These are phyloP conservation scores for Moesziomyces antarcticus DNA, from an alignment of 1,284 basidiomycete species.

Conservation along the genomic window DNA sequence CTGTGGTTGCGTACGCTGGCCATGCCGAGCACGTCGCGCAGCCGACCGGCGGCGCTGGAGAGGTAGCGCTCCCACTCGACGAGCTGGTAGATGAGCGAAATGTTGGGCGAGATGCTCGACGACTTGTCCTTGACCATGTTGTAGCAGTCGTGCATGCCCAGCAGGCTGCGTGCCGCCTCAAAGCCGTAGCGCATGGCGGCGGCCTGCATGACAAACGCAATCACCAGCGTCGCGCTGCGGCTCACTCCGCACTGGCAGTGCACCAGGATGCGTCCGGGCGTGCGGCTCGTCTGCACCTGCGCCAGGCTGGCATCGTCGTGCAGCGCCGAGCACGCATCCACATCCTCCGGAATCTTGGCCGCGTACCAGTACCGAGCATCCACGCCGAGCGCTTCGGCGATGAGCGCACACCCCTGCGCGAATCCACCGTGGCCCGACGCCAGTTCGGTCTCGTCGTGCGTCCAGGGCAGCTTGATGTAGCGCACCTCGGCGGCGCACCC, in stretches of 20 bases:
- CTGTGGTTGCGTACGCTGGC: background rate
- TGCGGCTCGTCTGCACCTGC: constrained; percentile 21
- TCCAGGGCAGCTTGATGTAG: constrained; percentile 93
- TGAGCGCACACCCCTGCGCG: constrained; percentile 55
- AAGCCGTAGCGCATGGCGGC: constrained; percentile 76
- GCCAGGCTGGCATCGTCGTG: constrained; percentile 27
- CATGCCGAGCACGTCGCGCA: constrained; percentile 40
- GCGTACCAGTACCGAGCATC: constrained; percentile 69
- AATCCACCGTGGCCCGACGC: constrained; percentile 53
- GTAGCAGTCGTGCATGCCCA: constrained; percentile 90
- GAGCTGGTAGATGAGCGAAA: constrained; percentile 92
- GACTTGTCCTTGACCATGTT: constrained; percentile 74
- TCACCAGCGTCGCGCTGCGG: constrained; percentile 88
- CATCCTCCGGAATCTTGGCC: constrained; percentile 69
- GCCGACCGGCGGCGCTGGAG: constrained; percentile 41
- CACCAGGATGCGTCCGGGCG: constrained; percentile 53
- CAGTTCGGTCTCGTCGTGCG: constrained; percentile 73
- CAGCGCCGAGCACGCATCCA: constrained; percentile 71
- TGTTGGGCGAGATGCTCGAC: constrained; percentile 76
- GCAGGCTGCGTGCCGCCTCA: constrained; percentile 39
- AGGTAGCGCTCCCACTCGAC: constrained; percentile 90
- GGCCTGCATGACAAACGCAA: constrained; percentile 94
- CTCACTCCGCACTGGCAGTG: constrained; percentile 88
- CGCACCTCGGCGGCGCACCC: constrained; percentile 35
- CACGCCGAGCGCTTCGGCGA: constrained; percentile 73